A percentile compares a stretch with the other conserved stretches of the same genome.
phyloP scores from a whole-genome alignment of 1,284 basidiomycete genomes.

The Mrakiaceae sp. region DNA sequence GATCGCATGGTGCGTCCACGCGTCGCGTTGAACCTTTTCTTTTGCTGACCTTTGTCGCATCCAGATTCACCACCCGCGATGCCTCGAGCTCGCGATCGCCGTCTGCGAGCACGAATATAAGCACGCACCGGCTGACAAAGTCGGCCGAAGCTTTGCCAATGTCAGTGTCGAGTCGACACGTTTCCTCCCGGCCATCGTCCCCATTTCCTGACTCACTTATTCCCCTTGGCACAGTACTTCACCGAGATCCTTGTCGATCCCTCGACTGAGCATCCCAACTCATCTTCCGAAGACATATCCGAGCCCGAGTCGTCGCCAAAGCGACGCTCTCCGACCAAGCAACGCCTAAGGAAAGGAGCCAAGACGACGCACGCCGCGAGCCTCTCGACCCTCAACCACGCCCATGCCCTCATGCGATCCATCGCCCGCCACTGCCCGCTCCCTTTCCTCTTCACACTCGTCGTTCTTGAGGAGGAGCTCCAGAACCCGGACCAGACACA shows the following conservation, averaged over 20 bases:
- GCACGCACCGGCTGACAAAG: conserved; percentile 54
- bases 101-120: conserved; percentile 54
- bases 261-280: background rate
- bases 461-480: conserved; percentile 76
- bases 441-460: conserved; percentile 78
- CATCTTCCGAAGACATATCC: too few relatives aligned
- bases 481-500: conserved; percentile 50
- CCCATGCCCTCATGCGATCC: conserved; percentile 75
- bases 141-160: conserved; percentile 79
- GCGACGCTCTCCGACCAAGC: too few relatives aligned
- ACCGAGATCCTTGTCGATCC: conserved; percentile 57
- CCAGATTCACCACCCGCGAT: conserved; percentile 1
- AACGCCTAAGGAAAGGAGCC: background rate
- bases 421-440: conserved; percentile 70
- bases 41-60: background rate
- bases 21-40: conserved; percentile 10
- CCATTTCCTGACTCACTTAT: background rate
- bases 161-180: conserved; percentile 20
- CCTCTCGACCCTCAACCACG: conserved; percentile 41
- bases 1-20: conserved; percentile 25
- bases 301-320: too few relatives aligned
- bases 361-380: background rate
- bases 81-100: conserved; percentile 59
- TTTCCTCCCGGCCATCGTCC: background rate
- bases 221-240: conserved; percentile 49